Base-by-base conservation (phyloP, 2,329 filamentous ascomycete species). In the Epichloe amarillans region DNA sequence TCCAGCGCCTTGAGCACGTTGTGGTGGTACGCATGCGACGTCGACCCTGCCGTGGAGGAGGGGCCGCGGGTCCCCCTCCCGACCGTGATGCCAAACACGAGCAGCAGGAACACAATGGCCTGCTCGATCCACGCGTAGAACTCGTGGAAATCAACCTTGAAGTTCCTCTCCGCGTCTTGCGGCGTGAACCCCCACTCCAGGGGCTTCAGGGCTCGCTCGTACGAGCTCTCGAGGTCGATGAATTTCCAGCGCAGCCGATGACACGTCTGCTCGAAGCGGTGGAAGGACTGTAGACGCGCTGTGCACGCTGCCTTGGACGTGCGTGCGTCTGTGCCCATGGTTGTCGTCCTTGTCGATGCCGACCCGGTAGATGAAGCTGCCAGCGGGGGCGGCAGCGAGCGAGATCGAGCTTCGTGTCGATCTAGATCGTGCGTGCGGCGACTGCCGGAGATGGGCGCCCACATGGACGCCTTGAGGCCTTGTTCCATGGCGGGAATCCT, bases 81-180 rank as follows among this genome's bases (percentile, higher is more conserved):
- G 0, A 87, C 69, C 0, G 63, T 61, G 5, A 86, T 71, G 7
- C 76, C 79, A 52, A 82, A 84, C 0, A 86, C 75, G 0, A 73
- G 73, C n/a, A 86, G 73, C 1, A 86, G 68, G 45, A 83, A 76
- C 1, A 86, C 81, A 7, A 88, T 70, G 0, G 82, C 83, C 33
- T 84, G 78, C 66, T 88, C 84, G 6, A 88, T 75, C 37, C 86
- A 73, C 48, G 80, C 79, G 67, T 88, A 88, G 63, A 83, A 88
- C 60, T 88, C 84, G 65, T 85, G 82, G 55, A 88, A 88, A 60
- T 88, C 84, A 7, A 88, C 73, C 63, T 88, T 87, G 70, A 88
- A 88, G 73, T 86, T 86, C 15, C 78, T 72, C 63, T 83, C 79
- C 0, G 76, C 76, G 55, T 77, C 73, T 5, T 63, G 61, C 19